Base-by-base conservation (phyloP, 2,329 filamentous ascomycete species). In the Colletotrichum phormii region DNA sequence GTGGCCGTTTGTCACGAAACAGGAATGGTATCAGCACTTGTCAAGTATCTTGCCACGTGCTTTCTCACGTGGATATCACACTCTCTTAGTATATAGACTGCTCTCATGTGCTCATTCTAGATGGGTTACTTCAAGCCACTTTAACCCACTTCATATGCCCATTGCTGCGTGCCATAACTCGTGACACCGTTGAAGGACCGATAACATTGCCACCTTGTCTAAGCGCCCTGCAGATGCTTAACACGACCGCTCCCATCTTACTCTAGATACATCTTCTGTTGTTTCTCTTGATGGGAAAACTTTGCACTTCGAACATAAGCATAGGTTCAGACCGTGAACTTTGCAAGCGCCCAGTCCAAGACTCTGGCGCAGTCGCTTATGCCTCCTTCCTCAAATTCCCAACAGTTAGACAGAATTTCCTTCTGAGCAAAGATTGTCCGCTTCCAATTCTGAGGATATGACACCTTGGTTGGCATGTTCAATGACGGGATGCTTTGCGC, bases 371-470 rank as follows among this genome's bases (percentile, higher is more conserved):
- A 73, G 46, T 73, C 67, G n/a, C 60, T 70, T 12, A 73, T 73
- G n/a, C 71, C 71, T 22, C 71, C 71, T 55, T 73, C 71, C 6
- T 65, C 66, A 13, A 70, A 73, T 9, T 73, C 66, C 71, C 66
- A 71, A 31, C 71, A 71, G 33, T 61, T 71, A 2, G 71, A 70
- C 3, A 73, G 55, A 9, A 64, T 37, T 9, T 73, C 71, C 35
- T 65, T 73, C n/a, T 71, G 71, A 24, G 55, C 71, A 3, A 73
- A 12, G 9, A 73, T 65, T 0, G 66, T 61, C 24, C 60, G 53
- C 35, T 37, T 73, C 71, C 71, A 73, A 4, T 71, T 73, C 2
- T 64, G 60, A 3, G 71, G 60, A 12, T 71, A 73, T 4, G 55
- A 46, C 18, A 73, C 35, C 22, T 61, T 60, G 1, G 66, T 70